Evolutionary conservation across 2,329 filamentous ascomycete genomes (phyloP), one percentile per base, ranked within the genome.

Genomic region (Didymella pinodella): DNA sequence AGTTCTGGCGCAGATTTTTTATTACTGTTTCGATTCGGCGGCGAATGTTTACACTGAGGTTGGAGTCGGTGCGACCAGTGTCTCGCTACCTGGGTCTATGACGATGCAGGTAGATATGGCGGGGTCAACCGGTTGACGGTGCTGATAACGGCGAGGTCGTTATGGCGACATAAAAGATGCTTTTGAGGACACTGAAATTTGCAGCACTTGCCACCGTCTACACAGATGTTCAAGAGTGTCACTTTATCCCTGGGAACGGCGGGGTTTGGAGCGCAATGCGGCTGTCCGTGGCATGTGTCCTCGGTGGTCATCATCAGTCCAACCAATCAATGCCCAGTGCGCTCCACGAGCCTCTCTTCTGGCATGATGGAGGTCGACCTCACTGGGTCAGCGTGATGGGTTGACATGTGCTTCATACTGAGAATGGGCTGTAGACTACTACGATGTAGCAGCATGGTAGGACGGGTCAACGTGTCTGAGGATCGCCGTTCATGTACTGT

Each of bases 291-390:
- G 62, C 62, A 63, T 62, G 61, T 64, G 64, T 62, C 61, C 51
- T 57, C 40, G 26, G 51, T 46, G 26, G 48, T 59, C 57, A 59
- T 57, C 31, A 45, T 31, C 52, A 55, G 52, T 43, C 61, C 22
- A 49, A 54, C 73, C 73, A 74, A 75, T 75, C 60, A 59, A 45
- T 22, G 25, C 49, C 41, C 49, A 59, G 48, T 48, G 46, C 58
- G 20, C 59, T 63, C 66, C 73, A 74, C 71, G 69, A 67, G 70
- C 66, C 59, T 56, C 61, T 46, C 63, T 58, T 53, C 60, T 62
- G 54, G 66, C 59, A 41, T 36, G 7, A 61, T 58, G 48, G 60
- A 68, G 62, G 65, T 65, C 65, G 63, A 65, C 65, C 66, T 63
- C 52, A 63, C 43, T 48, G 59, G 62, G 57, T 56, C 57, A 49